Evolutionary conservation across 2,329 filamentous ascomycete species (phyloP).

Genomic region (Alternaria brassicae): DNA sequence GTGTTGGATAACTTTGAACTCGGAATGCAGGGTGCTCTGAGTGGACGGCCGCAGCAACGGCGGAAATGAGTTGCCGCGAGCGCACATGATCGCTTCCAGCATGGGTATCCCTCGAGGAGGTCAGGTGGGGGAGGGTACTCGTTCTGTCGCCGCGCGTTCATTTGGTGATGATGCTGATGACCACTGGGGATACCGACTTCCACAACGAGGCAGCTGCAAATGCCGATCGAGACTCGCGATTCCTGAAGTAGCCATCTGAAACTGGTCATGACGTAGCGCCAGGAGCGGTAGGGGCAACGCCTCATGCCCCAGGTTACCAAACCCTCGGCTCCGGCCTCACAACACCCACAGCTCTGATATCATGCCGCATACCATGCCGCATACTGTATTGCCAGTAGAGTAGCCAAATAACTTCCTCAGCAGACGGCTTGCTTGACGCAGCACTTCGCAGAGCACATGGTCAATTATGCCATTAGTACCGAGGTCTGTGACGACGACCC

Average conservation of each 20-base stretch:
- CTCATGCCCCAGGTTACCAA: constrained; percentile 8
- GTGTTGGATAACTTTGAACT: not conserved
- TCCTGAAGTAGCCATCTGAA: constrained; percentile 5
- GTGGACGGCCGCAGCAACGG: not conserved
- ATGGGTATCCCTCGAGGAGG: not conserved
- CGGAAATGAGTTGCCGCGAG: not conserved
- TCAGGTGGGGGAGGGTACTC: constrained; percentile 1
- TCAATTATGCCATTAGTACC: not conserved
- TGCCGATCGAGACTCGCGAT: not conserved
- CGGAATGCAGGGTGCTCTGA: not conserved
- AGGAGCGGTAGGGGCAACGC: constrained; percentile 8
- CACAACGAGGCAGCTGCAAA: not conserved
- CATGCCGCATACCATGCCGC: constrained; percentile 1
- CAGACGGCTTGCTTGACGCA: not conserved
- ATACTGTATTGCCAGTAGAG: not conserved
- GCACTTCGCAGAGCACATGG: not conserved
- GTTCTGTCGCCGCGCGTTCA: constrained; percentile 7
- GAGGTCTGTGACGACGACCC: constrained; percentile 4
- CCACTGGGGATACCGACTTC: not conserved
- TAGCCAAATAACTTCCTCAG: not conserved
- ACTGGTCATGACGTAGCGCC: constrained; percentile 10
- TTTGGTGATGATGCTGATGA: not conserved
- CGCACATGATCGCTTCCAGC: not conserved
- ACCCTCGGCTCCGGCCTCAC: not conserved
- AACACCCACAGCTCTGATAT: not conserved